These are phyloP conservation scores for Dioscorea cayenensis DNA, from an alignment of 116 monocot species.

Conservation along the genomic window DNA sequence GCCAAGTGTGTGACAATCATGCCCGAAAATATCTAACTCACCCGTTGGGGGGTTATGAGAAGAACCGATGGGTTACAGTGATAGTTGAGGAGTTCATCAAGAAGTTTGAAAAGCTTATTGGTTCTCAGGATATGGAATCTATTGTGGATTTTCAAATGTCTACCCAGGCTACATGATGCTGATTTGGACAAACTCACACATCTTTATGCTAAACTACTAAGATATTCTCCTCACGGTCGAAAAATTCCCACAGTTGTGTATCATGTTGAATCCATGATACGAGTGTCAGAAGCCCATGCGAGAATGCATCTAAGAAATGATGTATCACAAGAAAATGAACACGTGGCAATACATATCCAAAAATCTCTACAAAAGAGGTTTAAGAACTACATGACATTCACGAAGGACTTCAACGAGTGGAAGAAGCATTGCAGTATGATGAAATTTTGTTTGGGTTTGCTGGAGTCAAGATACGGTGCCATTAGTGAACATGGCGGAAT, in stretches of 20 bases:
- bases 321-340: slow-evolving; percentile 88
- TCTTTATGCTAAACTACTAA: slow-evolving; percentile 87
- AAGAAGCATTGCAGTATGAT: slow-evolving; percentile 70
- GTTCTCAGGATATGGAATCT: too few species aligned
- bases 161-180: slow-evolving; percentile 82
- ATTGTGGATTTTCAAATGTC: too few species aligned
- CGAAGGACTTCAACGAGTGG: slow-evolving; percentile 89
- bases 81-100: too few species aligned
- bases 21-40: too few species aligned
- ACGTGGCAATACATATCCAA: slow-evolving; percentile 87
- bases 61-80: too few species aligned
- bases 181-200: slow-evolving; percentile 83
- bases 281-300: slow-evolving; percentile 98
- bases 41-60: too few species aligned
- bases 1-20: too few species aligned
- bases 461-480: too few species aligned
- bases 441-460: slow-evolving; percentile 64
- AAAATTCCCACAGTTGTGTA: slow-evolving; percentile 92
- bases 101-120: too few species aligned
- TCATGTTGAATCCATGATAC: slow-evolving; percentile 93
- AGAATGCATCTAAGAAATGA: slow-evolving; percentile 89
- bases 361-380: slow-evolving; percentile 94
- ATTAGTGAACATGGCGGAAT: too few species aligned
- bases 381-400: slow-evolving; percentile 89
- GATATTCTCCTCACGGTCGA: slow-evolving; percentile 89